Evolutionary conservation across 2,329 filamentous ascomycete genomes (phyloP).

Genomic region (Colletotrichum sp.): DNA sequence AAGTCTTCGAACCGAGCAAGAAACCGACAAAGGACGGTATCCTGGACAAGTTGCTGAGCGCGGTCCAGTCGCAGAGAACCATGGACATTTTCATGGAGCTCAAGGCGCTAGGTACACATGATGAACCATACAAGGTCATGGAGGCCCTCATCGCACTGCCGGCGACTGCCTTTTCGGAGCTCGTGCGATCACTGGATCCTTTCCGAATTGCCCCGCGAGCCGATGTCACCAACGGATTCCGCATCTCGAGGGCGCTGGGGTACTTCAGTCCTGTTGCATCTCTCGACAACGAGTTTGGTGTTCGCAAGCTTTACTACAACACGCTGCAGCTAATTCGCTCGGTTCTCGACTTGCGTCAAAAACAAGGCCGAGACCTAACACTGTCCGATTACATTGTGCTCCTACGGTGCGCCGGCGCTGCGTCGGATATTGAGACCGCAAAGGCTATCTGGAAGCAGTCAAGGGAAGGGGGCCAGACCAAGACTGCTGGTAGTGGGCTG

Average conservation of each 20-base stretch:
- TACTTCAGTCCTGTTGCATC: slow-evolving; percentile 40
- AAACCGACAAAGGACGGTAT: neutral
- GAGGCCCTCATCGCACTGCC: slow-evolving; percentile 43
- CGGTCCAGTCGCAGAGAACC: slow-evolving; percentile 34
- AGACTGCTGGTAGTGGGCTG: slow-evolving; percentile 32
- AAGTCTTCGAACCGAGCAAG: neutral
- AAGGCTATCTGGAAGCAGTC: slow-evolving; percentile 41
- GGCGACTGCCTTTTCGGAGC: slow-evolving; percentile 63
- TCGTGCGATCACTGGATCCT: slow-evolving; percentile 68
- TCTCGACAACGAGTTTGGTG: slow-evolving; percentile 47
- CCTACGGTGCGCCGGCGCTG: slow-evolving; percentile 53
- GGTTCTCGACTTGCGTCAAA: slow-evolving; percentile 37
- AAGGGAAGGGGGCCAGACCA: slow-evolving; percentile 24
- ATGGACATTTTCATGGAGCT: slow-evolving; percentile 29
- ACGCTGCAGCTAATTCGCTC: slow-evolving; percentile 40
- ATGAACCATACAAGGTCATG: neutral
- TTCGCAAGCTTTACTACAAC: slow-evolving; percentile 44
- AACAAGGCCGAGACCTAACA: slow-evolving; percentile 30
- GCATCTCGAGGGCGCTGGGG: slow-evolving; percentile 43
- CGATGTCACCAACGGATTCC: slow-evolving; percentile 50
- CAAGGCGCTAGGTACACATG: slow-evolving; percentile 28
- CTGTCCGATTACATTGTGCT: slow-evolving; percentile 49
- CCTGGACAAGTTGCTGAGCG: slow-evolving; percentile 27
- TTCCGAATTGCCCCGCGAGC: slow-evolving; percentile 50
- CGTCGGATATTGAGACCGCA: slow-evolving; percentile 38